A percentile compares a stretch with the other conserved stretches of the same genome.
Conservation (phyloP, 2,329 filamentous ascomycete genomes). For the Reticulascus tulasneorum region DNA sequence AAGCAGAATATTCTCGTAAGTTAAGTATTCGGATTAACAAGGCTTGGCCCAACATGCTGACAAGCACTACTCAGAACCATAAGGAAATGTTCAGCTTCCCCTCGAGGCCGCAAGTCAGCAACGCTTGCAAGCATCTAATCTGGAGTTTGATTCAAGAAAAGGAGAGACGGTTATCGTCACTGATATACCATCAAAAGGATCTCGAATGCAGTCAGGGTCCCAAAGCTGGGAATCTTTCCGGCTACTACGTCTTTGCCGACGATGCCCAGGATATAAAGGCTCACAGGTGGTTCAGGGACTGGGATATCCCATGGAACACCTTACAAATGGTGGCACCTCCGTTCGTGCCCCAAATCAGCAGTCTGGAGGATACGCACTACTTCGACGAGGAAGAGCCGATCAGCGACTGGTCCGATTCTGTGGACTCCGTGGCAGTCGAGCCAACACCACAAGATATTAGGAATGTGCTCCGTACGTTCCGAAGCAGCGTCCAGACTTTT, state of each 20-base stretch:
- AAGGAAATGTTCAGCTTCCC: constrained; percentile 69
- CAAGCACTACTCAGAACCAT: constrained; percentile 57
- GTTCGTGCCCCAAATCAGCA: constrained; percentile 70
- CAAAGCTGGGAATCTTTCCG: not conserved
- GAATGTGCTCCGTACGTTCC: not conserved
- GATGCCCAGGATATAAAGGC: constrained; percentile 87
- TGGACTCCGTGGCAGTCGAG: constrained; percentile 6
- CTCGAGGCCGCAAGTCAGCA: constrained; percentile 55
- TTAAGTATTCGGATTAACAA: constrained; percentile 3
- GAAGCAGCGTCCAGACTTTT: not conserved
- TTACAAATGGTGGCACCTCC: constrained; percentile 70
- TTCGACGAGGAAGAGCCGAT: constrained; percentile 81
- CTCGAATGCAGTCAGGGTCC: constrained; percentile 13
- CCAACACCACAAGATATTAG: not conserved
- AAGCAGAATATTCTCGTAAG: constrained; percentile 79
- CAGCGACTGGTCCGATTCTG: constrained; percentile 55
- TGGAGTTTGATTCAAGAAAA: constrained; percentile 68
- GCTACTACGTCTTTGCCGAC: constrained; percentile 71
- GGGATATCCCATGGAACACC: constrained; percentile 75
- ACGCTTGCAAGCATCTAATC: constrained; percentile 74
- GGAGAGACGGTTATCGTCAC: constrained; percentile 69
- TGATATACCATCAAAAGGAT: constrained; percentile 10
- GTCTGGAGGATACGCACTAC: constrained; percentile 75
- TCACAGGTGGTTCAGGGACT: constrained; percentile 79
- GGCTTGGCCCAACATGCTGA: not conserved